Evolutionary conservation across 345 rosid genomes (phyloP).

Genomic region (Barbarea vulgaris): DNA sequence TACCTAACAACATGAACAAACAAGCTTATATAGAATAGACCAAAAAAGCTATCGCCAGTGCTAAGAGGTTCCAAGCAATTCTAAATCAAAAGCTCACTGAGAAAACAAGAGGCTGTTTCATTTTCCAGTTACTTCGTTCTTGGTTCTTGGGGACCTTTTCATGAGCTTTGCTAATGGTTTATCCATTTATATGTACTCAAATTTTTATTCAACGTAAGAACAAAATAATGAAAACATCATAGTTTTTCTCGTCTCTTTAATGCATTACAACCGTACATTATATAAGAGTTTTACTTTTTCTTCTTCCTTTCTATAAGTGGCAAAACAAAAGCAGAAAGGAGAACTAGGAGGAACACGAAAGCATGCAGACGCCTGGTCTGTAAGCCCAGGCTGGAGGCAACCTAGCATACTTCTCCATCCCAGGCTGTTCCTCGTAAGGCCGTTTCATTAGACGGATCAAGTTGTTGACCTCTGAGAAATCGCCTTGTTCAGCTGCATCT

Average conservation of each 20-base stretch:
- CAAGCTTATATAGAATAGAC: neutral
- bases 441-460: slow-evolving; percentile 75
- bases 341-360: slow-evolving; percentile 86
- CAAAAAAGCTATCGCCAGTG: neutral
- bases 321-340: slow-evolving; percentile 18
- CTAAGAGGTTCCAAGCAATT: neutral
- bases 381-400: slow-evolving; percentile 99
- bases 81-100: neutral
- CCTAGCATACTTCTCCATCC: slow-evolving; percentile 94
- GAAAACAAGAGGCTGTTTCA: neutral
- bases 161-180: slow-evolving; percentile 1
- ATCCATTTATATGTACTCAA: slow-evolving; percentile 10
- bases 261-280: slow-evolving; percentile 29
- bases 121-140: neutral
- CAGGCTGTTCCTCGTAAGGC: slow-evolving; percentile 88
- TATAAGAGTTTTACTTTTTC: slow-evolving; percentile 11
- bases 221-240: slow-evolving; percentile 12
- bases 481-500: slow-evolving; percentile 89
- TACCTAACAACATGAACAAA: neutral
- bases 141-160: neutral
- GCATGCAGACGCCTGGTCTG: slow-evolving; percentile 97
- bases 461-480: slow-evolving; percentile 74
- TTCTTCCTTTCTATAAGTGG: slow-evolving; percentile 20
- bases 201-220: slow-evolving; percentile 23
- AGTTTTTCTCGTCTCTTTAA: slow-evolving; percentile 8